phyloP scores from a whole-genome alignment of 371 early-diverging fungal genomes.

The Massospora cicadina region DNA sequence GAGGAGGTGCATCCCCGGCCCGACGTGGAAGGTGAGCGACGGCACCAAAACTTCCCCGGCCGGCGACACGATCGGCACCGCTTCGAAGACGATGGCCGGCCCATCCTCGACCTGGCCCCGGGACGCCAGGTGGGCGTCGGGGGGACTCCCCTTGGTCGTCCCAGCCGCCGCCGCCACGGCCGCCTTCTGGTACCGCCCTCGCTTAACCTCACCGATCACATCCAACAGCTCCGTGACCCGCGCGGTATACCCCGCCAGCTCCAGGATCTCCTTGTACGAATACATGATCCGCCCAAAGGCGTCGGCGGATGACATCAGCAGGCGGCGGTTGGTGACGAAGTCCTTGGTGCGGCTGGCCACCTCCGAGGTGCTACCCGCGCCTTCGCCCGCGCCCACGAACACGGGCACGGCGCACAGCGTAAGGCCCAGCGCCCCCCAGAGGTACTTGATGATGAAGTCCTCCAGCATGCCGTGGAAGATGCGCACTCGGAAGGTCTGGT shows the following conservation, averaged over 20 bases:
- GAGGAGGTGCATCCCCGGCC: conserved; percentile 74
- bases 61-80: conserved; percentile 89
- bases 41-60: conserved; percentile 90
- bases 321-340: conserved; percentile 80
- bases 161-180: conserved; percentile 27
- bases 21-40: conserved; percentile 67
- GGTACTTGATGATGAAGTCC: conserved; percentile 81
- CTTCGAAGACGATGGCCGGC: conserved; percentile 64
- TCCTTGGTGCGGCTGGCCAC: conserved; percentile 19
- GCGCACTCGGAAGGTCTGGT: conserved; percentile 53
- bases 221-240: conserved; percentile 58
- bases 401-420: conserved; percentile 79
- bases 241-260: conserved; percentile 81
- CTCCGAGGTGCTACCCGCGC: not conserved
- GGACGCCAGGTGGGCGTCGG: conserved; percentile 19
- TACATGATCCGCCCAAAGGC: conserved; percentile 84
- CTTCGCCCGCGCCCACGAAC: conserved; percentile 36
- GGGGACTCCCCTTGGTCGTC: conserved; percentile 30
- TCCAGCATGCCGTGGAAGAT: conserved; percentile 77
- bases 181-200: conserved; percentile 44
- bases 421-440: conserved; percentile 89
- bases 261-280: conserved; percentile 72
- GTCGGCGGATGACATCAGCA: conserved; percentile 64
- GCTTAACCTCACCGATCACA: conserved; percentile 64
- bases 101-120: conserved; percentile 40